These are phyloP conservation scores for Scleroderma citrinum DNA, from an alignment of 768 basidiomycete genomes.

Conservation along the genomic window DNA sequence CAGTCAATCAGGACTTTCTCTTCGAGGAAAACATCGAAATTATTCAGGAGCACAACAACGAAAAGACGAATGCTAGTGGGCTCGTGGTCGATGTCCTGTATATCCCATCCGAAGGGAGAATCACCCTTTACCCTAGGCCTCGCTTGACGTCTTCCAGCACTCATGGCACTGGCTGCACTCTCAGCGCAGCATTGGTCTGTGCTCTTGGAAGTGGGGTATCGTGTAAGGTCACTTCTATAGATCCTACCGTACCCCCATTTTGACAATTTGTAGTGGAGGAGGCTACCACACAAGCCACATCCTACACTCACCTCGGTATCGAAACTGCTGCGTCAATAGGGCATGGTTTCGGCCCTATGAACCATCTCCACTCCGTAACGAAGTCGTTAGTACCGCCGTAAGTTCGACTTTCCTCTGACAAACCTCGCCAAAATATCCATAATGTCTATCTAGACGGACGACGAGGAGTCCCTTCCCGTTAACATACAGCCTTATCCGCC, in stretches of 20 bases:
- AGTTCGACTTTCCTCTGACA: constrained; percentile 26
- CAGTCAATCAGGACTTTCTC: constrained; percentile 40
- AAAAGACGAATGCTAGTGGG: constrained; percentile 5
- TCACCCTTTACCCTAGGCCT: constrained; percentile 54
- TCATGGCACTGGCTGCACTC: constrained; percentile 90
- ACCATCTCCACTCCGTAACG: constrained; percentile 67
- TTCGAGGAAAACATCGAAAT: constrained; percentile 60
- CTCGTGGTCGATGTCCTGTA: constrained; percentile 65
- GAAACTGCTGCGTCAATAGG: constrained; percentile 63
- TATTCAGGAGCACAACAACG: constrained; percentile 29
- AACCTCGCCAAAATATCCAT: not conserved
- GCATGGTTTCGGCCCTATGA: constrained; percentile 75
- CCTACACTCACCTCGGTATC: constrained; percentile 75
- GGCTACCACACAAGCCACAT: constrained; percentile 53
- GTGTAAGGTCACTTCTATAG: constrained; percentile 27
- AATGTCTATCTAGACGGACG: constrained; percentile 42
- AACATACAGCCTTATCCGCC: constrained; percentile 54
- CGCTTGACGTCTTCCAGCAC: constrained; percentile 65
- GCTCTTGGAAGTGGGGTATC: constrained; percentile 46
- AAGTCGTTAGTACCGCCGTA: constrained; percentile 47
- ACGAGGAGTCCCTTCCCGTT: constrained; percentile 62
- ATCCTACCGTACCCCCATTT: not conserved
- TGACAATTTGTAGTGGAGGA: constrained; percentile 39
- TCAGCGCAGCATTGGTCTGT: constrained; percentile 77
- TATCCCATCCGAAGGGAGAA: constrained; percentile 25